A percentile compares a stretch with the other conserved stretches of the same genome.
phyloP scores from a whole-genome alignment of 495 filamentous ascomycete genomes.

The Eremomyces bilateralis region DNA sequence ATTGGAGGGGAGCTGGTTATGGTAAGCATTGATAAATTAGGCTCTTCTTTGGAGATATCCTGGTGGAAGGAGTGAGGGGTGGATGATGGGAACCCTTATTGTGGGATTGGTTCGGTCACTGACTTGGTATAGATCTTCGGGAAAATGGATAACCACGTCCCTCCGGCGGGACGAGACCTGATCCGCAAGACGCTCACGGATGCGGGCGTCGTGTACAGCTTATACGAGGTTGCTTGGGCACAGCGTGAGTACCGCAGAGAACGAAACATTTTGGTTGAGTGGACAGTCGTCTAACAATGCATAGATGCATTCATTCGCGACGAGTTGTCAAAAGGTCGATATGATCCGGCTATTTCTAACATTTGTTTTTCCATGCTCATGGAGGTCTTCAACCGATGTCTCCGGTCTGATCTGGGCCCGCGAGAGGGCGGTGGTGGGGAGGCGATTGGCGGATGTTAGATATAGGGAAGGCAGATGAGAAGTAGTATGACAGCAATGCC shows the following conservation, averaged over 20 bases:
- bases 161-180: slow-evolving; percentile 62
- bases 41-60: background rate
- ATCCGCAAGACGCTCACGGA: slow-evolving; percentile 69
- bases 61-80: too few relatives aligned
- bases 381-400: slow-evolving; percentile 59
- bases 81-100: too few relatives aligned
- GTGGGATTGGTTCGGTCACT: background rate
- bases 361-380: slow-evolving; percentile 83
- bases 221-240: slow-evolving; percentile 76
- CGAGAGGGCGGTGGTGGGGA: slow-evolving; percentile 18
- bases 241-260: too few relatives aligned
- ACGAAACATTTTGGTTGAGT: too few relatives aligned
- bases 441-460: too few relatives aligned
- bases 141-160: slow-evolving; percentile 76
- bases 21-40: slow-evolving; percentile 21
- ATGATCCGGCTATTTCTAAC: slow-evolving; percentile 69
- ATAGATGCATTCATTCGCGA: slow-evolving; percentile 83
- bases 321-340: slow-evolving; percentile 79
- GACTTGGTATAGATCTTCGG: slow-evolving; percentile 40
- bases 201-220: slow-evolving; percentile 51
- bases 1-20: slow-evolving; percentile 61
- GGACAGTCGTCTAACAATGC: too few relatives aligned
- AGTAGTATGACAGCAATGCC: too few relatives aligned
- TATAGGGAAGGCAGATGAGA: too few relatives aligned
- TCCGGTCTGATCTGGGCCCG: slow-evolving; percentile 57